A percentile compares a stretch with the other conserved stretches of the same genome.
Evolutionary conservation across 768 basidiomycete genomes (phyloP).

Genomic region (Leccinum rimulosum): DNA sequence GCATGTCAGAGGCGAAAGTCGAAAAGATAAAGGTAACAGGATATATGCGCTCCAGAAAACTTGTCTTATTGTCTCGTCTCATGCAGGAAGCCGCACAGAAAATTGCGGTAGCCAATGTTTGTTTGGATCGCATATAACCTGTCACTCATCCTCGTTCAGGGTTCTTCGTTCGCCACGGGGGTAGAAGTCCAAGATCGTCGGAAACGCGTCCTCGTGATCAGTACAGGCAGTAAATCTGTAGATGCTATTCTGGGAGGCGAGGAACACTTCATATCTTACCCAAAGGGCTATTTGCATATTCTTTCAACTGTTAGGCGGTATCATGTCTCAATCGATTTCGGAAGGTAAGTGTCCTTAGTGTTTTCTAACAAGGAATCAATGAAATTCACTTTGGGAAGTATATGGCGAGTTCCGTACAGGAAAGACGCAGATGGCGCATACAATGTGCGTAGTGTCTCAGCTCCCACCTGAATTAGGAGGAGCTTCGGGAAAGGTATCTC

Average conservation of each 20-base stretch:
- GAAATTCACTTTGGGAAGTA: conserved; percentile 43
- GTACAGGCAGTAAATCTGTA: conserved; percentile 91
- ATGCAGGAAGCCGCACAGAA: conserved; percentile 88
- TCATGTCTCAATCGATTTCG: conserved; percentile 91
- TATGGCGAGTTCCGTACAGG: conserved; percentile 97
- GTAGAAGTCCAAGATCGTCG: conserved; percentile 87
- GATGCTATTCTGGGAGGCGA: conserved; percentile 85
- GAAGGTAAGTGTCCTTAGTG: conserved; percentile 53
- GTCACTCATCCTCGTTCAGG: conserved; percentile 44
- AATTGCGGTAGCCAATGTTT: conserved; percentile 51
- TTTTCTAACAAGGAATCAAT: background rate
- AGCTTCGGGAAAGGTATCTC: conserved; percentile 75
- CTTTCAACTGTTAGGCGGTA: conserved; percentile 53
- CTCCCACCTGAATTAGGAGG: conserved; percentile 89
- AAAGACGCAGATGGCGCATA: conserved; percentile 94
- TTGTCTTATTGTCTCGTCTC: background rate
- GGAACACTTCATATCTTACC: conserved; percentile 5
- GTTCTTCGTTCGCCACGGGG: conserved; percentile 89
- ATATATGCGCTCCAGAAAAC: conserved; percentile 11
- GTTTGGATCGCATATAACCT: background rate
- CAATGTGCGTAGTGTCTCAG: conserved; percentile 88
- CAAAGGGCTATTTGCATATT: background rate
- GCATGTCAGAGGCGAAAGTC: conserved; percentile 95
- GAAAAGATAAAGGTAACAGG: conserved; percentile 85
- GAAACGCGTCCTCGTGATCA: conserved; percentile 76